These are phyloP conservation scores for Torulaspora maleeae DNA, from an alignment of 805 yeast genomes.

Conservation along the genomic window DNA sequence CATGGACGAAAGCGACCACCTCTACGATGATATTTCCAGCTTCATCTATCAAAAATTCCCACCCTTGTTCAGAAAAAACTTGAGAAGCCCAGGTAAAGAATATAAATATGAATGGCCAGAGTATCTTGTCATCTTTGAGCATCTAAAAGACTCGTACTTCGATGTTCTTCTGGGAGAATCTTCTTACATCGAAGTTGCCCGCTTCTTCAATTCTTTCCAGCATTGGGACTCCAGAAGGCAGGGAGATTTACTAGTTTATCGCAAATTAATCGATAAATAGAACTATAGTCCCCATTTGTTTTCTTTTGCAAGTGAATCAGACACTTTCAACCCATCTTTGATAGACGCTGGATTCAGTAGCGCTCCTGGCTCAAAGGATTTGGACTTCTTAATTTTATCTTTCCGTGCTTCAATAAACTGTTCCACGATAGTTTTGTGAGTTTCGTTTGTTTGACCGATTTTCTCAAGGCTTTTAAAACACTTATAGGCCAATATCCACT, in stretches of 20 bases:
- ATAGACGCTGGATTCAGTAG: background rate
- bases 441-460: conserved; percentile 20
- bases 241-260: conserved; percentile 73
- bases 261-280: conserved; percentile 17
- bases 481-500: conserved; percentile 39
- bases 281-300: conserved; percentile 20
- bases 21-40: conserved; percentile 60
- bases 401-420: conserved; percentile 18
- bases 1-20: conserved; percentile 80
- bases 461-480: conserved; percentile 34
- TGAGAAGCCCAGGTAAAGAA: conserved; percentile 17
- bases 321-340: conserved; percentile 5
- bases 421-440: conserved; percentile 8
- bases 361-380: conserved; percentile 4
- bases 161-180: conserved; percentile 39
- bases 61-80: conserved; percentile 24
- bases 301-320: conserved; percentile 2
- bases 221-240: conserved; percentile 82
- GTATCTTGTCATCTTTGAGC: conserved; percentile 68
- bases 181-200: conserved; percentile 43
- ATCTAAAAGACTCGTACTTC: conserved; percentile 44
- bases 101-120: conserved; percentile 60
- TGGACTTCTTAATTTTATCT: conserved; percentile 11
- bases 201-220: conserved; percentile 71
- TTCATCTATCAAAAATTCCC: conserved; percentile 59